Evolutionary conservation across 257 asterid genomes (phyloP).

Genomic region (Solanum tarijense): DNA sequence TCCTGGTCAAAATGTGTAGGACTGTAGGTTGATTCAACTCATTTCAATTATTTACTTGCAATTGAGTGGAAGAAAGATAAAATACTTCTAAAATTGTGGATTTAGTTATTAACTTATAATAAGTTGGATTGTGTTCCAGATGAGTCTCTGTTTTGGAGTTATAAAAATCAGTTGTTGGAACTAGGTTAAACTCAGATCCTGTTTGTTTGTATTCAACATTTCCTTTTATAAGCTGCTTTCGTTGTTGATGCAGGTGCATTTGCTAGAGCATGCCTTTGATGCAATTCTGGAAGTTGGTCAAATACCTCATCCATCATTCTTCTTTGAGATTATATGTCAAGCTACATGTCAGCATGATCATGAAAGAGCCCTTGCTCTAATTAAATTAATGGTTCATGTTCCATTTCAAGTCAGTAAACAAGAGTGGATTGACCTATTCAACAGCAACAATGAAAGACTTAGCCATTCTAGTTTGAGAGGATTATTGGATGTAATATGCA

Average conservation of each 20-base stretch:
- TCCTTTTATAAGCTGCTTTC: neutral
- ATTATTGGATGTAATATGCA: conserved; percentile 26
- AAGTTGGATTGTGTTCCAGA: neutral
- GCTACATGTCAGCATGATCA: conserved; percentile 32
- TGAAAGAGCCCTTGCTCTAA: conserved; percentile 36
- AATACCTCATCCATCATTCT: conserved; percentile 53
- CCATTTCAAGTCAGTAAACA: conserved; percentile 57
- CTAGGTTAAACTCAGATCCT: neutral
- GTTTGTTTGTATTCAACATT: neutral
- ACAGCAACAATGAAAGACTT: conserved; percentile 36
- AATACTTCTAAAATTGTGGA: neutral
- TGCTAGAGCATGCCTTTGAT: conserved; percentile 82
- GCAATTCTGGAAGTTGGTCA: conserved; percentile 68
- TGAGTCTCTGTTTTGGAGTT: neutral
- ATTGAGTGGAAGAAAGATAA: neutral
- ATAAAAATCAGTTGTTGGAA: neutral
- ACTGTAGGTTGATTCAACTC: neutral
- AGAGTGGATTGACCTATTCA: conserved; percentile 57
- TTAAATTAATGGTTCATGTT: conserved; percentile 55
- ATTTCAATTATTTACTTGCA: neutral
- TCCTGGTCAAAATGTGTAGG: neutral
- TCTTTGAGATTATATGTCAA: conserved; percentile 61
- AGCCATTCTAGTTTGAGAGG: conserved; percentile 24
- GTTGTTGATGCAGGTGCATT: conserved; percentile 50
- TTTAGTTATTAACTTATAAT: neutral